These are phyloP conservation scores for Yamadazyma friedrichii DNA, from an alignment of 1,139 yeast species.

Conservation along the genomic window DNA sequence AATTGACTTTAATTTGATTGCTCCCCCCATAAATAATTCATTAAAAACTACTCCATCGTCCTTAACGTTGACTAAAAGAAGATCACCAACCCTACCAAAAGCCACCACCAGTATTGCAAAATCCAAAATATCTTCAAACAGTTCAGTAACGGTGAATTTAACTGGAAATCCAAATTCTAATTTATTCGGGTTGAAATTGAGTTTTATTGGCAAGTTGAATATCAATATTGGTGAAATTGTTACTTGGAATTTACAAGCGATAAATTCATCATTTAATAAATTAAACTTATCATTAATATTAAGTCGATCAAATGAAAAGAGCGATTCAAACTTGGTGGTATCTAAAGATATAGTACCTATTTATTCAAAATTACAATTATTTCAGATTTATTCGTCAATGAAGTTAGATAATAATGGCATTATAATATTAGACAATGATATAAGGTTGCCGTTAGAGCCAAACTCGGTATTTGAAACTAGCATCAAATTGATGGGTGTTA, in stretches of 20 bases:
- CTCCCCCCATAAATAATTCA: conserved; percentile 46
- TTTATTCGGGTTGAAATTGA: conserved; percentile 52
- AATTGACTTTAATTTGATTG: conserved; percentile 53
- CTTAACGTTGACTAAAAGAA: neutral
- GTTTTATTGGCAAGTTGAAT: conserved; percentile 63
- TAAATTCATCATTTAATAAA: conserved; percentile 52
- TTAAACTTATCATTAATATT: conserved; percentile 45
- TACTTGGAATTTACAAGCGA: conserved; percentile 66
- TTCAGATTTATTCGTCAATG: conserved; percentile 34
- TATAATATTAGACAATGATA: conserved; percentile 62
- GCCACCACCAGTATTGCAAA: neutral
- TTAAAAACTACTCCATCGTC: conserved; percentile 20
- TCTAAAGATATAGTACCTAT: conserved; percentile 10
- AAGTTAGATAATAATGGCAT: conserved; percentile 47
- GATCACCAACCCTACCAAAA: neutral
- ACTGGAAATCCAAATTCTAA: conserved; percentile 28
- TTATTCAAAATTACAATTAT: conserved; percentile 25
- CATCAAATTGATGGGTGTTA: conserved; percentile 58
- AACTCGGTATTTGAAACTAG: conserved; percentile 65
- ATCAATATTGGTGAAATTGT: conserved; percentile 61
- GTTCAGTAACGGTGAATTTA: conserved; percentile 46
- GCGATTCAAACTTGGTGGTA: neutral
- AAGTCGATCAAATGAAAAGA: conserved; percentile 18
- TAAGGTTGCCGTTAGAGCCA: conserved; percentile 61
- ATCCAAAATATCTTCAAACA: conserved; percentile 27